Evolutionary conservation across 306 rosid species (phyloP).

Genomic region (Quercus robur): DNA sequence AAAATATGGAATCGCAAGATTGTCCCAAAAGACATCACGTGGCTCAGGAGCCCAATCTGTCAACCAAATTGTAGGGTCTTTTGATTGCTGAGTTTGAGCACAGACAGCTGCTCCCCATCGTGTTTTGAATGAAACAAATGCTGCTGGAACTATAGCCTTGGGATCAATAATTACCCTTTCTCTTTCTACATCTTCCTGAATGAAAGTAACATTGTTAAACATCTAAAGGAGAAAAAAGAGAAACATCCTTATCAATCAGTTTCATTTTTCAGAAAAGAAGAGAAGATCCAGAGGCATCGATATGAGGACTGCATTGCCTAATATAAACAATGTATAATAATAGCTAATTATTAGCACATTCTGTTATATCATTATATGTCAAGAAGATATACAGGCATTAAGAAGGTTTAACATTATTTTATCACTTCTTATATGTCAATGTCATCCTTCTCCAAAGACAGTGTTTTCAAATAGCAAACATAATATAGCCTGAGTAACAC

Average conservation of each 20-base stretch:
- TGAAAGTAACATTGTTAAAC: constrained; percentile 24
- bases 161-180: constrained; percentile 54
- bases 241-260: neutral
- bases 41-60: constrained; percentile 99
- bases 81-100: constrained; percentile 89
- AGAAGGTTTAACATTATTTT: neutral
- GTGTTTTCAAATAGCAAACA: neutral
- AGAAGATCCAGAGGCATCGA: neutral
- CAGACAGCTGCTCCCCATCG: constrained; percentile 96
- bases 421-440: no score
- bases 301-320: neutral
- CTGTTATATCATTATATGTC: neutral
- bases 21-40: constrained; percentile 76
- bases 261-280: neutral
- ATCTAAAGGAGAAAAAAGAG: neutral
- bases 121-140: constrained; percentile 85
- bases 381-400: neutral
- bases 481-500: neutral
- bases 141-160: constrained; percentile 71
- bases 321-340: neutral
- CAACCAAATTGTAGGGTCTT: constrained; percentile 80
- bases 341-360: neutral
- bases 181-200: constrained; percentile 83
- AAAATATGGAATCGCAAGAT: constrained; percentile 84
- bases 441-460: no score